Percentiles rank a stretch among this genome's conserved stretches.
Conservation (phyloP, 306 rosid species). For the Cyamopsis tetragonoloba region DNA sequence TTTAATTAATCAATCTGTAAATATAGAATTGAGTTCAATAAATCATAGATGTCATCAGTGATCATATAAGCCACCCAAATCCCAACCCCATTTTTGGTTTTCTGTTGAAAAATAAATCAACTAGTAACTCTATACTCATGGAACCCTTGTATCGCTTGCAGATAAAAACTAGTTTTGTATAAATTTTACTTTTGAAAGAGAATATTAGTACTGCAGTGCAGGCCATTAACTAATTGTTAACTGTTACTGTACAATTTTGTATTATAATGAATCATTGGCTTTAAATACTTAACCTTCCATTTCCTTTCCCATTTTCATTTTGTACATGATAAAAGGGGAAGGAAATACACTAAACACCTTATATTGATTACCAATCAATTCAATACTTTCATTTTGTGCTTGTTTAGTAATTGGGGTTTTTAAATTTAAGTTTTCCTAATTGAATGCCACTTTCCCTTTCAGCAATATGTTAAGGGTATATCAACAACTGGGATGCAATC, state of each 20-base stretch:
- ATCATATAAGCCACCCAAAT: neutral
- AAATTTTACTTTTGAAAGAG: neutral
- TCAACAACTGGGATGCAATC: constrained; percentile 87
- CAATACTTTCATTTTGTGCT: neutral
- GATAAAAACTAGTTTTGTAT: neutral
- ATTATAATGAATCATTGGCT: neutral
- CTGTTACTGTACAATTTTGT: neutral
- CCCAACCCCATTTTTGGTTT: neutral
- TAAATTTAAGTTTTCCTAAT: constrained; percentile 12
- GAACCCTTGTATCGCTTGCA: neutral
- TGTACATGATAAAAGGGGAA: neutral
- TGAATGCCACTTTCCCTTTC: constrained; percentile 28
- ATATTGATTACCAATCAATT: neutral
- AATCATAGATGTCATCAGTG: neutral
- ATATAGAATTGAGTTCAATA: neutral
- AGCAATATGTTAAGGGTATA: constrained; percentile 88
- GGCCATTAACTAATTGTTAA: neutral
- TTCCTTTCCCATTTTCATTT: neutral
- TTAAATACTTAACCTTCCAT: neutral
- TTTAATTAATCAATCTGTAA: neutral
- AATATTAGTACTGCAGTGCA: neutral
- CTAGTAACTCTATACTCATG: neutral
- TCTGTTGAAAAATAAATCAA: neutral
- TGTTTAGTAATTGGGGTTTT: neutral
- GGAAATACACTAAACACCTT: neutral